A percentile compares a stretch with the other conserved stretches of the same genome.
Evolutionary conservation across 2,329 filamentous ascomycete species (phyloP).

Genomic region (Escovopsis weberi): DNA sequence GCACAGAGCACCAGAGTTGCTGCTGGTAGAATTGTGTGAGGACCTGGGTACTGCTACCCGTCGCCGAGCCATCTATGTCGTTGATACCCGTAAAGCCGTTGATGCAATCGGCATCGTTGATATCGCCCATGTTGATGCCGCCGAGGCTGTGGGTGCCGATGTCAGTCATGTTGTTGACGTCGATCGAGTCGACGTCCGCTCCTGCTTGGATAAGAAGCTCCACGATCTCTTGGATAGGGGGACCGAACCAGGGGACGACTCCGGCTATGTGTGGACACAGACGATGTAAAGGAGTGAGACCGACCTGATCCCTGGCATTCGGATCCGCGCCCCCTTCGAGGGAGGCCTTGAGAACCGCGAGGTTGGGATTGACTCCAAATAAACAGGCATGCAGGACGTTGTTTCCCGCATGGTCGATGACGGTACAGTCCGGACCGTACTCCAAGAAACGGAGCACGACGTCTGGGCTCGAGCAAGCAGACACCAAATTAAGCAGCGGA

Average conservation of each 20-base stretch:
- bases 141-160: too few relatives aligned
- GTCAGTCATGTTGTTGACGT: conserved; percentile 3
- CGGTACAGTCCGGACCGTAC: conserved; percentile 9
- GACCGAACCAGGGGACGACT: too few relatives aligned
- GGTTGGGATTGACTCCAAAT: not conserved
- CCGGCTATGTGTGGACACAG: not conserved
- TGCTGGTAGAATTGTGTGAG: too few relatives aligned
- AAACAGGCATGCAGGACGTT: conserved; percentile 9
- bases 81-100: too few relatives aligned
- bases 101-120: too few relatives aligned
- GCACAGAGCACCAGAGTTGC: too few relatives aligned
- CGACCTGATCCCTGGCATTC: conserved; percentile 8
- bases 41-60: too few relatives aligned
- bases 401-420: conserved; percentile 9
- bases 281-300: conserved; percentile 7
- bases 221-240: not conserved
- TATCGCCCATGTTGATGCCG: too few relatives aligned
- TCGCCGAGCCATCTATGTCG: too few relatives aligned
- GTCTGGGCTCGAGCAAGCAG: not conserved
- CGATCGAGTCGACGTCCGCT: conserved; percentile 9
- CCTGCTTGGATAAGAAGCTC: conserved; percentile 9
- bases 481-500: conserved; percentile 8
- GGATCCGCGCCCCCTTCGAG: conserved; percentile 10
- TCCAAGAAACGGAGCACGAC: conserved; percentile 5
- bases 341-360: conserved; percentile 4